These are phyloP conservation scores for Phaseolus coccineus DNA, from an alignment of 331 rosid species.

Conservation along the genomic window DNA sequence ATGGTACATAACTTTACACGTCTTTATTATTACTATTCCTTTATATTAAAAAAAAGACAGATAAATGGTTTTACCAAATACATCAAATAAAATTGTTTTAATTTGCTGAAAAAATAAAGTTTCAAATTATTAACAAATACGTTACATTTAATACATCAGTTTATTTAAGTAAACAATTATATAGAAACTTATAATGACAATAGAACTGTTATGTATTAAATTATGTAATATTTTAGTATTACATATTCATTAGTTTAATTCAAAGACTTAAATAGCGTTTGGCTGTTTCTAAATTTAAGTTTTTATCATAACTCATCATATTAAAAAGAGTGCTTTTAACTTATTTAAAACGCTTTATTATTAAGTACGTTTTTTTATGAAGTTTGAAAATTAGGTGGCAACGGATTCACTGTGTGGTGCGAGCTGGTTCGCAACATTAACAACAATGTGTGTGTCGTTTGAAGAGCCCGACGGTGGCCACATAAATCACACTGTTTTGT, in stretches of 20 bases:
- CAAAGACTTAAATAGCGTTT: not conserved
- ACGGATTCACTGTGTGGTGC: not conserved
- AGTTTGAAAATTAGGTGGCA: not conserved
- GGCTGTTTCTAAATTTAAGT: not conserved
- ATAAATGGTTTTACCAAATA: too few relatives aligned
- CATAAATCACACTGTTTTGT: conserved; percentile 31
- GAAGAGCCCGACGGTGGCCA: conserved; percentile 43
- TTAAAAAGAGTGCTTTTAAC: not conserved
- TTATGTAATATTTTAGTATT: not conserved
- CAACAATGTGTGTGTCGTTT: conserved; percentile 36
- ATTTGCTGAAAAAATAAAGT: not conserved
- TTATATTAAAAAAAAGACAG: too few relatives aligned
- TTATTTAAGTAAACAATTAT: not conserved
- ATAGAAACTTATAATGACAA: not conserved
- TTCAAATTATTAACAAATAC: not conserved
- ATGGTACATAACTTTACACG: not conserved
- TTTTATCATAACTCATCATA: not conserved
- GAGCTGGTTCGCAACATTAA: conserved; percentile 52
- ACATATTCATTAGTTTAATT: not conserved
- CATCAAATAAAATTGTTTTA: not conserved
- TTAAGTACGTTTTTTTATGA: not conserved
- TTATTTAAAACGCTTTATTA: not conserved
- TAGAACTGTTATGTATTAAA: not conserved
- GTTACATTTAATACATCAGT: not conserved
- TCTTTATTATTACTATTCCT: not conserved